These are phyloP conservation scores for Fusarium coicis DNA, from an alignment of 2,329 filamentous ascomycete genomes.

Conservation along the genomic window DNA sequence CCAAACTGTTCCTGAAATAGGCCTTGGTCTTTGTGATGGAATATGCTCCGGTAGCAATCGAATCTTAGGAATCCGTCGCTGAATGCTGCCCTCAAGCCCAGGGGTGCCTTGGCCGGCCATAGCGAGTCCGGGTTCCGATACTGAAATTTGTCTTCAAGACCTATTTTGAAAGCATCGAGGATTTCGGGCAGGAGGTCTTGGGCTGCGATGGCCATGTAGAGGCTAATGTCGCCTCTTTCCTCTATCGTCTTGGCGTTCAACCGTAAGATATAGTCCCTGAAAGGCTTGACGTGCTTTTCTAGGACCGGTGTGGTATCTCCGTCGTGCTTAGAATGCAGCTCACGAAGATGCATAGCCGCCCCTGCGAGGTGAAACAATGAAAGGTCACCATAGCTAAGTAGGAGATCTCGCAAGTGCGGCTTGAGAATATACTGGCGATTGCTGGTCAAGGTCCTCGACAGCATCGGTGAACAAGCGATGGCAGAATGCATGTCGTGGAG, in stretches of 20 bases:
- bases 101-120: not conserved
- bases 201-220: not conserved
- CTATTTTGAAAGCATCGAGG: accelerated
- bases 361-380: not conserved
- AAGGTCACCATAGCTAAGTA: not conserved
- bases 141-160: not conserved
- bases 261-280: not conserved
- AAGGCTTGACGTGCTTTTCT: not conserved
- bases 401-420: not conserved
- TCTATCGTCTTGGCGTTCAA: not conserved
- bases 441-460: not conserved
- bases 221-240: not conserved
- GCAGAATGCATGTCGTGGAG: not conserved
- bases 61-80: not conserved
- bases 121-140: not conserved
- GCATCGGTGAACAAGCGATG: accelerated
- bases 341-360: not conserved
- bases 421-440: not conserved
- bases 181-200: not conserved
- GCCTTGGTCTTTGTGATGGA: accelerated
- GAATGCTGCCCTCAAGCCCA: not conserved
- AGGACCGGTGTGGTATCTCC: not conserved
- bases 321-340: not conserved
- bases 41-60: accelerated
- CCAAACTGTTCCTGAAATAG: accelerated